These are phyloP conservation scores for Aegilops tauschii DNA, from an alignment of 176 grass and related monocot genomes.

Conservation along the genomic window DNA sequence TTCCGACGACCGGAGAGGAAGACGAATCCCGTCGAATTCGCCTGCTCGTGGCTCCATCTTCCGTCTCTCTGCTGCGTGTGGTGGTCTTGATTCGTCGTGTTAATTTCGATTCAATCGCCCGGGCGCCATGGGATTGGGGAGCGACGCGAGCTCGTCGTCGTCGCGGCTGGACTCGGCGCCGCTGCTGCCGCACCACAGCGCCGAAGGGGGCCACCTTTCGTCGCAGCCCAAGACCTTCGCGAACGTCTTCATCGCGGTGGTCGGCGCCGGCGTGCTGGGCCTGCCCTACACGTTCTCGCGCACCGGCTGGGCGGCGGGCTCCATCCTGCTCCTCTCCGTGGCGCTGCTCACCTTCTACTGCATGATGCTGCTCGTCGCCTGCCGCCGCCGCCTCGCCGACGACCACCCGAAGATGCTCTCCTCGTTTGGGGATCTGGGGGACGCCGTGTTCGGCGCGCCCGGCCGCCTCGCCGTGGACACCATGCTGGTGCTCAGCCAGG, in stretches of 20 bases:
- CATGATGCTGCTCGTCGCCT: conserved; percentile 93
- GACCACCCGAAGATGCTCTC: conserved; percentile 52
- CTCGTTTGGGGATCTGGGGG: conserved; percentile 85
- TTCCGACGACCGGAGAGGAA: neutral
- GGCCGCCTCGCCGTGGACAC: conserved; percentile 70
- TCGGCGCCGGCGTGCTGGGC: conserved; percentile 93
- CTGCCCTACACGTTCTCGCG: conserved; percentile 94
- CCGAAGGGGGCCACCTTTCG: conserved; percentile 33
- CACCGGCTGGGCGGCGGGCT: conserved; percentile 79
- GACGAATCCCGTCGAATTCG: neutral
- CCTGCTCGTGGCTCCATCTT: neutral
- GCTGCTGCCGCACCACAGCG: conserved; percentile 57
- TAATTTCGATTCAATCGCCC: neutral
- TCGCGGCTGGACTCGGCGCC: conserved; percentile 39
- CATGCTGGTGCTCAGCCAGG: conserved; percentile 93
- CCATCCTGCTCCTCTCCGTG: conserved; percentile 55
- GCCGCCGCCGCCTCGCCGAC: conserved; percentile 62
- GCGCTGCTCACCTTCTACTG: conserved; percentile 86
- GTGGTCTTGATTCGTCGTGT: neutral
- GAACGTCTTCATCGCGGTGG: conserved; percentile 97
- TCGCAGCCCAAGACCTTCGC: conserved; percentile 97
- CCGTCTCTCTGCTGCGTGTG: neutral
- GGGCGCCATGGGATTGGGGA: conserved; percentile 56
- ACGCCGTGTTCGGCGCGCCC: conserved; percentile 46
- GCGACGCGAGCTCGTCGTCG: conserved; percentile 63